phyloP scores from a whole-genome alignment of 495 filamentous ascomycete species.

The Aspergillus indologenus region DNA sequence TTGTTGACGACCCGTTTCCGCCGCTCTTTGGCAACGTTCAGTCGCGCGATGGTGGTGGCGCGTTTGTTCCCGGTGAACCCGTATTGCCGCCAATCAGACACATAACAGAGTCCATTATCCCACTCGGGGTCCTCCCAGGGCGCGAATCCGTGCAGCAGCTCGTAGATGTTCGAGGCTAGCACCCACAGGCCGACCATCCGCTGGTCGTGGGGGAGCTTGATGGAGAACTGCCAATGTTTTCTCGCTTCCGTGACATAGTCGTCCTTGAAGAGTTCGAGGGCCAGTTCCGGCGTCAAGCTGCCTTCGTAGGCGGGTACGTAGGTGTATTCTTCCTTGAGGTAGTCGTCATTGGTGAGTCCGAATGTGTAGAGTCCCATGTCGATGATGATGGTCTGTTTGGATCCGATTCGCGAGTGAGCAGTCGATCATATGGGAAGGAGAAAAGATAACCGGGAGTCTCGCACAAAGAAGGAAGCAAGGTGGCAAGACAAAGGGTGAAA shows the following conservation, averaged over 20 bases:
- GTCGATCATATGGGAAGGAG: too few species aligned
- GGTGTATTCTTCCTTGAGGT: too few species aligned
- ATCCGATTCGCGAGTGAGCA: too few species aligned
- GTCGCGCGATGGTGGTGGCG: neutral
- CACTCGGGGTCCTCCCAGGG: constrained; percentile 25
- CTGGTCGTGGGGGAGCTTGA: constrained; percentile 7
- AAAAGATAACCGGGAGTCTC: too few species aligned
- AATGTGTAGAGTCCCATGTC: neutral
- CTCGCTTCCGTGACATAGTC: neutral
- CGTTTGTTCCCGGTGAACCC: neutral
- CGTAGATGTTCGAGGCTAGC: constrained; percentile 21
- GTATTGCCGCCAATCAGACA: neutral
- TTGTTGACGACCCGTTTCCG: constrained; percentile 1
- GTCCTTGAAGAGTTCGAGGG: neutral
- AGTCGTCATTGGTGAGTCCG: neutral
- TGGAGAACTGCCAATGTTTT: neutral
- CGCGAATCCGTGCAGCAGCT: constrained; percentile 25
- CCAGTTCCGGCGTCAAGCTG: neutral
- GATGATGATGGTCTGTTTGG: neutral
- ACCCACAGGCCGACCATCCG: constrained; percentile 22
- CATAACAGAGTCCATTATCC: neutral
- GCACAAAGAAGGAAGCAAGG: too few species aligned
- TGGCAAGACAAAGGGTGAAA: neutral
- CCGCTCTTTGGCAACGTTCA: neutral
- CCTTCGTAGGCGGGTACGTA: neutral